Evolutionary conservation across 768 basidiomycete species (phyloP), one percentile per base, ranked within the genome.

Genomic region (Pleurotus cornucopiae): DNA sequence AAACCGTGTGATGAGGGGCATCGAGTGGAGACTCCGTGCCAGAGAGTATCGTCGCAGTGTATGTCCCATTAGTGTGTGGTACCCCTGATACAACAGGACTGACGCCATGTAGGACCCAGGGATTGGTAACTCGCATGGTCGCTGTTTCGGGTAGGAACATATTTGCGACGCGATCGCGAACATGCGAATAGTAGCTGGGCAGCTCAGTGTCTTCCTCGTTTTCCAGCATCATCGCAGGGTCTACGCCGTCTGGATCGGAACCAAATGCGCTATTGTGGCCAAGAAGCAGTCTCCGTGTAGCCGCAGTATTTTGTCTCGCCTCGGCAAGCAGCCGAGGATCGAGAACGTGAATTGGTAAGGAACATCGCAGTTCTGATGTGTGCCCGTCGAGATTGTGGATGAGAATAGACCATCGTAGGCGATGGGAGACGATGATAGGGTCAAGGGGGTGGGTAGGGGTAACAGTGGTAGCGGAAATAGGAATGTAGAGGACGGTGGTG

Each of bases 301-400:
- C 76, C n/a, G 85, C 76, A 3, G 92, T 88, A 21, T 84, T 79
- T 1, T 79, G 75, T 37, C 86, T 78, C 1, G 92, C 88, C 66
- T 97, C 94, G 12, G 85, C 77, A 13, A 90, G 76, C 1, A 96
- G 73, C 11, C 81, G 76, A 57, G 80, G 67, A 61, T 94, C 87
- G 20, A 98, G 85, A 47, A 98, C 78, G 64, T 91, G 84, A 34
- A 98, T 71, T 0, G 96, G 96, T 4, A 98, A 78, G 1, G 94
- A 94, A 69, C 96, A 98, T 13, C 94, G 85, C n/a, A 98, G 77
- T 69, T 98, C 94, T 6, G 93, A 95, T 2, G 85, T 87, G 66
- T 98, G 96, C 0, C 94, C 94, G 66, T 98, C 96, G 5, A 78
- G 77, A 66, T 98, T 98, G 60, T 77, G 78, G 64, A 95, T 88